Evolutionary conservation across 345 rosid species (phyloP).

Genomic region (Corchorus olitorius): DNA sequence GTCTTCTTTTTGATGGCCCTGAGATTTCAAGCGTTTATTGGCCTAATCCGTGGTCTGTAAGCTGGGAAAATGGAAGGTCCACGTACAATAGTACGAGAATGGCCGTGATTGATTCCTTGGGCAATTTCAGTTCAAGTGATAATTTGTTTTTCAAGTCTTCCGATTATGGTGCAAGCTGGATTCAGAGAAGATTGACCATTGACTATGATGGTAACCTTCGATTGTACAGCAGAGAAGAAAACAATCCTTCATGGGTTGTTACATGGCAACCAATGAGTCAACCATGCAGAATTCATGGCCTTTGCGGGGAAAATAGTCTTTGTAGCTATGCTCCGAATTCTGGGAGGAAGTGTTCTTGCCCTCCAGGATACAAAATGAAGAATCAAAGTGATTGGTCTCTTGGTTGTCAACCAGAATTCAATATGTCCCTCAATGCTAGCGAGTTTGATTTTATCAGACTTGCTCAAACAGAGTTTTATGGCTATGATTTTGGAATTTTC

Average conservation of each 20-base stretch:
- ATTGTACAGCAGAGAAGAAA: constrained; percentile 25
- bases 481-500: constrained; percentile 15
- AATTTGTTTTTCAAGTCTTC: background rate
- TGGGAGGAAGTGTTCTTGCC: constrained; percentile 20
- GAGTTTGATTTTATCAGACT: constrained; percentile 15
- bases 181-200: constrained; percentile 14
- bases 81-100: constrained; percentile 16
- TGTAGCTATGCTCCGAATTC: constrained; percentile 30
- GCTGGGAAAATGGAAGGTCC: constrained; percentile 20
- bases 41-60: constrained; percentile 25
- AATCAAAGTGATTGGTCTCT: constrained; percentile 28
- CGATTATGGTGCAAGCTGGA: background rate
- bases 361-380: constrained; percentile 33
- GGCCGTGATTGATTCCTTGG: background rate
- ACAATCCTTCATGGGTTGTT: constrained; percentile 16
- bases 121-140: constrained; percentile 10
- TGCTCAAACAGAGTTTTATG: constrained; percentile 34
- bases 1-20: constrained; percentile 32
- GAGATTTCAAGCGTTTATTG: constrained; percentile 34
- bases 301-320: constrained; percentile 33
- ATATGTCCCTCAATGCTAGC: constrained; percentile 12
- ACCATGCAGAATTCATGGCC: constrained; percentile 38
- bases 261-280: constrained; percentile 26
- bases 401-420: constrained; percentile 38
- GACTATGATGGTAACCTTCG: constrained; percentile 35